Evolutionary conservation across 2,329 filamentous ascomycete genomes (phyloP).

Genomic region (Aureobasidium sp.): DNA sequence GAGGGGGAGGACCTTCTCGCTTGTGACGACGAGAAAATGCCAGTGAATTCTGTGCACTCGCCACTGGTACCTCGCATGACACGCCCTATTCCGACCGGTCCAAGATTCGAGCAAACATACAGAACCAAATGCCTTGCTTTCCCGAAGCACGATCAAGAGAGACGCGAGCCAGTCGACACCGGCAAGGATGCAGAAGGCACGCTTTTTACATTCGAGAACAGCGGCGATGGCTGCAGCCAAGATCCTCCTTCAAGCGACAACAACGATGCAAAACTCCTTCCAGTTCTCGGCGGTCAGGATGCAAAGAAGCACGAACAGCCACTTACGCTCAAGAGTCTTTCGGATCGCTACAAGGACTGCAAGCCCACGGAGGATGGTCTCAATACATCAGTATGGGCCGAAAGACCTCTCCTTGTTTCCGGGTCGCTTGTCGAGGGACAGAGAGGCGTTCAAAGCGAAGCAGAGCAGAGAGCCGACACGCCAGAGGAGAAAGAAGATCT

Average conservation of each 20-base stretch:
- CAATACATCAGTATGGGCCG: background rate
- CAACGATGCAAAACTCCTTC: background rate
- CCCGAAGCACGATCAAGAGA: background rate
- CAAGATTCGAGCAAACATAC: background rate
- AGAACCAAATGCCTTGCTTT: background rate
- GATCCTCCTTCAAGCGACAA: background rate
- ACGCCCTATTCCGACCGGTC: background rate
- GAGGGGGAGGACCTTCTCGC: background rate
- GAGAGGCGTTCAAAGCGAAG: too few relatives aligned
- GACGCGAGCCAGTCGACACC: background rate
- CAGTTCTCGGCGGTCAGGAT: background rate
- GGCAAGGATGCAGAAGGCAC: background rate
- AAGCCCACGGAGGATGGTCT: background rate
- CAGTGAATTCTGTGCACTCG: background rate
- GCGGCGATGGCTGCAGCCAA: background rate
- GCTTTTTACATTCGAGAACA: background rate
- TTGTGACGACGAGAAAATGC: background rate
- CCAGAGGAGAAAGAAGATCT: background rate
- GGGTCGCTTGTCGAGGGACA: too few relatives aligned
- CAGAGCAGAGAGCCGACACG: background rate
- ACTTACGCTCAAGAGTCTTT: background rate
- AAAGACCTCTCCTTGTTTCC: too few relatives aligned
- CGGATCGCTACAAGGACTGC: background rate
- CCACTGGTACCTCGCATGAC: background rate
- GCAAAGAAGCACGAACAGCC: background rate